phyloP scores from a whole-genome alignment of 768 basidiomycete genomes.

The Lactarius psammicola region DNA sequence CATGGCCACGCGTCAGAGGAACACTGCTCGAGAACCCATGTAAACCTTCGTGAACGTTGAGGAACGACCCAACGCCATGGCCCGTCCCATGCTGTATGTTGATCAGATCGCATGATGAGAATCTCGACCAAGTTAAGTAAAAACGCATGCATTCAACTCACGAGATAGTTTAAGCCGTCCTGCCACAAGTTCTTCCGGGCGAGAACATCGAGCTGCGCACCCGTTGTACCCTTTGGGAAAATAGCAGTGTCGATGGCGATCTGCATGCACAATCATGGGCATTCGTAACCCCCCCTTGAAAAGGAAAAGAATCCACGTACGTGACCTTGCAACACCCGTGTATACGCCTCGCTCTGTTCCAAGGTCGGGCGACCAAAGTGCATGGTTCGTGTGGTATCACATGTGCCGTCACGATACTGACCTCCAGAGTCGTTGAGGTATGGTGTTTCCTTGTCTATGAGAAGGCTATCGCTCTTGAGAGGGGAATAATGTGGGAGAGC shows the following conservation, averaged over 20 bases:
- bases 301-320: constrained; percentile 49
- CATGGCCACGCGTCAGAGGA: constrained; percentile 79
- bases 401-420: constrained; percentile 87
- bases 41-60: constrained; percentile 84
- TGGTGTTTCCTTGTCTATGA: constrained; percentile 76
- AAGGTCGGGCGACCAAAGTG: constrained; percentile 85
- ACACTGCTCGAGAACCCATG: constrained; percentile 70
- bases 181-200: constrained; percentile 88
- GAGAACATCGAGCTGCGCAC: constrained; percentile 79
- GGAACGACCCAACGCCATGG: constrained; percentile 85
- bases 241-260: constrained; percentile 89
- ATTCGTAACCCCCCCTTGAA: constrained; percentile 13
- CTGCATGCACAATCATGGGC: constrained; percentile 40
- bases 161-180: constrained; percentile 78
- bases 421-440: constrained; percentile 96
- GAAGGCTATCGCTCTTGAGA: constrained; percentile 56
- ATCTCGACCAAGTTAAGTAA: constrained; percentile 1
- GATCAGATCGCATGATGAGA: constrained; percentile 16
- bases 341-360: constrained; percentile 90
- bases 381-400: constrained; percentile 77
- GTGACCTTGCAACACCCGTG: constrained; percentile 94
- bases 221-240: constrained; percentile 89
- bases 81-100: constrained; percentile 79
- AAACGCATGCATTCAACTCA: constrained; percentile 37
- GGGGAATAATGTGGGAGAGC: constrained; percentile 94